These are phyloP conservation scores for Potentilla sterilis DNA, from an alignment of 306 rosid genomes.

Conservation along the genomic window DNA sequence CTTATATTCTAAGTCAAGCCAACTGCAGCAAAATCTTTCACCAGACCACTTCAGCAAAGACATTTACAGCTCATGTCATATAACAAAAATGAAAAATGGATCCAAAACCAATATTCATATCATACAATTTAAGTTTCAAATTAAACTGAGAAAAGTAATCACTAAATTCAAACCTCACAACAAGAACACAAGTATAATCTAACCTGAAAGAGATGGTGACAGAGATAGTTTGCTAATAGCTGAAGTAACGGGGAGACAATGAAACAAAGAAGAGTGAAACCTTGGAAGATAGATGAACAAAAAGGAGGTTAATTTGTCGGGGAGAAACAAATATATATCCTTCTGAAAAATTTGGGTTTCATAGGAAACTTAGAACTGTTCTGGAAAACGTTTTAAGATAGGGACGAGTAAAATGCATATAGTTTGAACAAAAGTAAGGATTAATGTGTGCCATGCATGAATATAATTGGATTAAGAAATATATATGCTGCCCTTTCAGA, in stretches of 20 bases:
- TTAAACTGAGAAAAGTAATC: not conserved
- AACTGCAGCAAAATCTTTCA: conserved; percentile 20
- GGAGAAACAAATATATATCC: not conserved
- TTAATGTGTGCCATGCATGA: not conserved
- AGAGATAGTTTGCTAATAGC: not conserved
- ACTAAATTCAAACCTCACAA: not conserved
- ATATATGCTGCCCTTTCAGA: not conserved
- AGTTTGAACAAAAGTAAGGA: not conserved
- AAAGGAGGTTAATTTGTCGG: not conserved
- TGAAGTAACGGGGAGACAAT: conserved; percentile 3
- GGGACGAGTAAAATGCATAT: not conserved
- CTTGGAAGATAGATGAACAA: not conserved
- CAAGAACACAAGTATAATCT: not conserved
- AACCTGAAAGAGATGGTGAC: conserved; percentile 5
- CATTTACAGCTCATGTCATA: conserved; percentile 24
- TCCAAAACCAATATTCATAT: not conserved
- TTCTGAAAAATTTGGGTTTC: not conserved
- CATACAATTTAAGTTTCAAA: not conserved
- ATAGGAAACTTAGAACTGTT: not conserved
- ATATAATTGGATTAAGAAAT: not conserved
- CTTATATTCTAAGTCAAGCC: conserved; percentile 67
- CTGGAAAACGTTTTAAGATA: not conserved
- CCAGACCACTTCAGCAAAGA: not conserved
- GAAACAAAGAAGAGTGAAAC: not conserved
- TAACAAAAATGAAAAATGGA: conserved; percentile 1